Evolutionary conservation across 129 eudicot species (phyloP), one percentile per base, ranked within the genome.

Genomic region (Pulicaria dysenterica): DNA sequence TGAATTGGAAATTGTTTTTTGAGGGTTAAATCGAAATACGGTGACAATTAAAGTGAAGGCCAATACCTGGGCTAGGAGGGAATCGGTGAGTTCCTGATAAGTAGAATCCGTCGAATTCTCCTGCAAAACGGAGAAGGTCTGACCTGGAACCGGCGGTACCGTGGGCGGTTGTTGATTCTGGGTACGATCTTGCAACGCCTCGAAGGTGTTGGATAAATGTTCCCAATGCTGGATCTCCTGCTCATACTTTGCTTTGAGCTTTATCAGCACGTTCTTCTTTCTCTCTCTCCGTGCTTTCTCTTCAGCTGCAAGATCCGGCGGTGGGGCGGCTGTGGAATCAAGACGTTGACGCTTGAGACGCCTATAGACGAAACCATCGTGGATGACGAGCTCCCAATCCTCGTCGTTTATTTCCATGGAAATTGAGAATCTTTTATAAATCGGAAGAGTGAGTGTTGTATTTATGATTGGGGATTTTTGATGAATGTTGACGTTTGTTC

Each of bases 381-480:
- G 90, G 85, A 87, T 89, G 37, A 90, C 67, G 24, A 87, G 77
- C 75, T 89, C 98, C 96, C 92, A 90, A 1, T 93, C 95, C 58
- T 82, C 83, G 42, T 84, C 84, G 34, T 80, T 73, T 58, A 19
- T 70, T 58, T 65, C 78, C 77, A 85, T 82, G 36, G 82, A 17
- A 36, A 56, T 24, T 61, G 44, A 16, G 43, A 69, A 17, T 7
- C 39, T 7, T 24, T 24, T 24, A 24, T 24, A 24, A 24, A 24
- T 24, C 31, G 31, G 12, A 49, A 44, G 13, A 16, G 42, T 8
- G 50, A 3, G 3, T 44, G 46, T 60, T 45, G 38, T 36, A 19
- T 49, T 74, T 64, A 51, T 61, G 58, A 58, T 43, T 56, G 43
- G 45, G 38, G 46, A 65, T n/a, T 24, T 5, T 34, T 24, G 31